phyloP scores from a whole-genome alignment of 306 rosid species.

The Sicyos edulis region DNA sequence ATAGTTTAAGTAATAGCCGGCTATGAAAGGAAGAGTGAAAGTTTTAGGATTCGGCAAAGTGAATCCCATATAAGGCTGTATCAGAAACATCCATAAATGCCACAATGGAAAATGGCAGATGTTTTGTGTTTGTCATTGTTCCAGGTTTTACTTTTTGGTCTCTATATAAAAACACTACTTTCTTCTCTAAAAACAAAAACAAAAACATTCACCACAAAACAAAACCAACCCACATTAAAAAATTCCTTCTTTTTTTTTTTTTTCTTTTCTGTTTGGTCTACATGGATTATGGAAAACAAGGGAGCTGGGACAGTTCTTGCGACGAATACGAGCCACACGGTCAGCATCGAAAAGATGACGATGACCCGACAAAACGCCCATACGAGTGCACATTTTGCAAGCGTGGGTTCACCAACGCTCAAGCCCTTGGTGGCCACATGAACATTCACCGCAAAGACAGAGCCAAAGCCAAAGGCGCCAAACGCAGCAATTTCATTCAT shows the following conservation, averaged over 20 bases:
- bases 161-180: conserved; percentile 32
- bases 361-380: conserved; percentile 36
- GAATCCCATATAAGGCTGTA: conserved; percentile 32
- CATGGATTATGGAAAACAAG: conserved; percentile 42
- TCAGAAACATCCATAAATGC: conserved; percentile 34
- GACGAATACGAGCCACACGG: conserved; percentile 39
- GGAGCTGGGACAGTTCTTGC: conserved; percentile 44
- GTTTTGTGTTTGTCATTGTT: conserved; percentile 36
- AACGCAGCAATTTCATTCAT: conserved; percentile 9
- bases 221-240: not conserved
- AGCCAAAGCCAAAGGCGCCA: conserved; percentile 50
- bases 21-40: conserved; percentile 29
- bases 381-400: conserved; percentile 63
- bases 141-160: conserved; percentile 16
- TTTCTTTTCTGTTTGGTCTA: not conserved
- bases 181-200: too few species aligned
- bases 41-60: not conserved
- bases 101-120: conserved; percentile 32
- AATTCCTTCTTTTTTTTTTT: too few species aligned
- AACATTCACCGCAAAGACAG: conserved; percentile 69
- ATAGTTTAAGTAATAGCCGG: conserved; percentile 44
- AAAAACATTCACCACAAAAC: too few species aligned
- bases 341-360: not conserved
- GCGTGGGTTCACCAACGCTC: too few species aligned
- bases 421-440: too few species aligned